Percentiles rank a stretch among this genome's conserved stretches.
Evolutionary conservation across 2,329 filamentous ascomycete species (phyloP).

Genomic region (Phoma sp.): DNA sequence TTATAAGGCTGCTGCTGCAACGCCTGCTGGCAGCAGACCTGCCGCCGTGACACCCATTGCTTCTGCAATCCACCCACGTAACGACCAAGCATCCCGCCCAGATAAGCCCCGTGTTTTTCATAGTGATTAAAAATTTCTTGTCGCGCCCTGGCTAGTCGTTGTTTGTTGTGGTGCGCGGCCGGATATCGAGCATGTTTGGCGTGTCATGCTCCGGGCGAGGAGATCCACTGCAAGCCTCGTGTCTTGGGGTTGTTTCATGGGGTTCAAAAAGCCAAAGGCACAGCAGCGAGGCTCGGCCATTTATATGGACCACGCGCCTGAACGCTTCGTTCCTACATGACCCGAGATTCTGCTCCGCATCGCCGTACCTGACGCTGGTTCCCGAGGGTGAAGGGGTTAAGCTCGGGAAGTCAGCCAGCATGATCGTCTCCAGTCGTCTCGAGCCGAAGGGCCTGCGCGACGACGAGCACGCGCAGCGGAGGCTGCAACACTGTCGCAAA

Average conservation of each 20-base stretch:
- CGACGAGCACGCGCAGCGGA: not conserved
- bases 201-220: slow-evolving; percentile 24
- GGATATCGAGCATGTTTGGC: slow-evolving; percentile 22
- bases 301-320: slow-evolving; percentile 31
- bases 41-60: slow-evolving; percentile 25
- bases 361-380: slow-evolving; percentile 25
- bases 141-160: slow-evolving; percentile 25
- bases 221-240: slow-evolving; percentile 23
- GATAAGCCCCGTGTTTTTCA: slow-evolving; percentile 39
- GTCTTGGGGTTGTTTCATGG: slow-evolving; percentile 29
- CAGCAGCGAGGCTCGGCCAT: slow-evolving; percentile 28
- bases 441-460: not conserved
- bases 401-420: not conserved
- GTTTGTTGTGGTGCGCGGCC: slow-evolving; percentile 33
- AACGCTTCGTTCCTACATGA: slow-evolving; percentile 32
- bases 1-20: slow-evolving; percentile 11
- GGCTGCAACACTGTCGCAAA: slow-evolving; percentile 4
- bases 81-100: slow-evolving; percentile 30
- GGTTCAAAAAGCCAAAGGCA: slow-evolving; percentile 22
- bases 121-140: slow-evolving; percentile 35
- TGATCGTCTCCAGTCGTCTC: not conserved
- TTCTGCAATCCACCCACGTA: slow-evolving; percentile 24
- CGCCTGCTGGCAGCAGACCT: slow-evolving; percentile 8
- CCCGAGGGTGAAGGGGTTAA: slow-evolving; percentile 29
- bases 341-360: slow-evolving; percentile 33